Base-by-base conservation (phyloP, 2,329 filamentous ascomycete species). In the Hirsutella rhossiliensis region DNA sequence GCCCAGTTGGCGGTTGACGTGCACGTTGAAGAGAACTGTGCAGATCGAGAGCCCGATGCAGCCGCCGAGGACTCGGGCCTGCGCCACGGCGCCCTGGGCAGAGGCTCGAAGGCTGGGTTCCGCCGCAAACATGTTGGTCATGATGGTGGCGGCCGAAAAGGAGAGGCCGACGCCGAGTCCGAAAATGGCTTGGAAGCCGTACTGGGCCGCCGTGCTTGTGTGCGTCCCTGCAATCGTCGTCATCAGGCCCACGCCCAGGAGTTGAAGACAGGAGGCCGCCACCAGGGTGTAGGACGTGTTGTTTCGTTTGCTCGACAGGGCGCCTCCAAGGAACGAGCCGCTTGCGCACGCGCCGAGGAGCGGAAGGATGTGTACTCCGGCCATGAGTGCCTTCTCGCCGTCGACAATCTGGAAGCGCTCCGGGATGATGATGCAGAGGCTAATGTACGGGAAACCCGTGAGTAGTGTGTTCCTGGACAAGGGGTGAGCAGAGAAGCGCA, bases 401-500 rank as follows among this genome's bases (percentile, higher is more conserved):
- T 78, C 73, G 43, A 79, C 69, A 32, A 80, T 72, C 47, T 81
- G 76, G 41, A 79, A 76, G 7, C 75, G 63, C 49, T 81, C 73
- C 1, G 78, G 77, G 5, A 82, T 66, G 29, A 72, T 67, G 45
- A 80, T 70, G 12, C 75, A 69, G n/a, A 78, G 64, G 5, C 73
- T 63, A 19, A 81, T 70, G 47, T 78, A 80, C 0, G 71, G 64
- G 42, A 75, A 77, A 2, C 76, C 76, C 0, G 71, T 72, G 17
- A 80, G 62, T 15, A 80, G 59, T 3, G 75, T 78, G 23, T 72
- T 68, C 15, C 73, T 77, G 4, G 5, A 27, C n/a, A 23, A 43
- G 18, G 5, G 12, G 23, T 27, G 23, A 27, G 23, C 23, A 27
- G 23, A 27, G 23, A 4, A 27, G 2, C 23, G 23, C 9, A 5